These are phyloP conservation scores for Artemisia princeps DNA, from an alignment of 140 eudicot genomes.

Conservation along the genomic window DNA sequence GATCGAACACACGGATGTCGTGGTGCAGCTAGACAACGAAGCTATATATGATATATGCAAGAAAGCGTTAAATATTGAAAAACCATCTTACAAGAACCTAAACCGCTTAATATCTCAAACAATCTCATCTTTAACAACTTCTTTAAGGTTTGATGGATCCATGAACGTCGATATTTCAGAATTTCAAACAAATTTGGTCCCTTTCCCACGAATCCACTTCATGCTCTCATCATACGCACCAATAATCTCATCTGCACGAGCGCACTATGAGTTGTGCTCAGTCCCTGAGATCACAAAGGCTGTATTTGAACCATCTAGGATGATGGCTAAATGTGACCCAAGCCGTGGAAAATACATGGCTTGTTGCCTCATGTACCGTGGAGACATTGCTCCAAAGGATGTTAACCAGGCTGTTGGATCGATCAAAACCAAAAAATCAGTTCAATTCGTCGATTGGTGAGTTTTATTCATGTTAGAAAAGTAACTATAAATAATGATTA, in stretches of 20 bases:
- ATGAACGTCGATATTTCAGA: conserved; percentile 52
- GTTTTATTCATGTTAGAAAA: conserved; percentile 4
- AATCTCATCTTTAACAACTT: conserved; percentile 51
- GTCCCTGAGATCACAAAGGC: conserved; percentile 53
- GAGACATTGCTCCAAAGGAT: conserved; percentile 51
- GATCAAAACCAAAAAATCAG: conserved; percentile 39
- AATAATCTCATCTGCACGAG: conserved; percentile 35
- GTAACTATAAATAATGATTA: background rate
- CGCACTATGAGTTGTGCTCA: conserved; percentile 41
- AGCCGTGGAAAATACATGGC: conserved; percentile 55
- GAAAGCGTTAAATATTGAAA: conserved; percentile 38
- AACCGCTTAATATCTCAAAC: conserved; percentile 52
- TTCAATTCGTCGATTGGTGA: conserved; percentile 58
- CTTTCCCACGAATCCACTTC: conserved; percentile 53
- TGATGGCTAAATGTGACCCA: conserved; percentile 59
- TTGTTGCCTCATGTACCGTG: conserved; percentile 54
- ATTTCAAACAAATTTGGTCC: conserved; percentile 51
- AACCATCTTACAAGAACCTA: conserved; percentile 50
- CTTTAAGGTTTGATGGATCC: conserved; percentile 50
- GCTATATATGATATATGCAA: conserved; percentile 56
- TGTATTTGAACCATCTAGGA: conserved; percentile 50
- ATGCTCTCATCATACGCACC: conserved; percentile 65
- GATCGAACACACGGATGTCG: conserved; percentile 53
- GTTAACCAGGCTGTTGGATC: conserved; percentile 43
- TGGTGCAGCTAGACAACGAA: conserved; percentile 57